These are phyloP conservation scores for Combretum micranthum DNA, from an alignment of 345 rosid genomes.

Conservation along the genomic window DNA sequence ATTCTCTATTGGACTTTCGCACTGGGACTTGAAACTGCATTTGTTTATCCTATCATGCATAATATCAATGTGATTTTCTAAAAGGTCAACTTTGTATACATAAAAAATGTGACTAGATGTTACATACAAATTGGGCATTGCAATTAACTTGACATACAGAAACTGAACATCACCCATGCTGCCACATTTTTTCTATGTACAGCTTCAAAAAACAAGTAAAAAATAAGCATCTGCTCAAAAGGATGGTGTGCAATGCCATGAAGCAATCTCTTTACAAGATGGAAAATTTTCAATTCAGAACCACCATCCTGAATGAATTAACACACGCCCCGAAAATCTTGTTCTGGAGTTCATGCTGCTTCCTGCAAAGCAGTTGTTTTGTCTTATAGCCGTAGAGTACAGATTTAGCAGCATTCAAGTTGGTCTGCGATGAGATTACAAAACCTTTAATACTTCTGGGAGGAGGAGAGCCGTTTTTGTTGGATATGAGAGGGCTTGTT, in stretches of 20 bases:
- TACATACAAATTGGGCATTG: no score
- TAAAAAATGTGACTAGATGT: no score
- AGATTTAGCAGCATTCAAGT: constrained; percentile 15
- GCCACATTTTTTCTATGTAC: constrained; percentile 1
- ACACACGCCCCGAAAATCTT: constrained; percentile 16
- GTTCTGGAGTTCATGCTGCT: constrained; percentile 22
- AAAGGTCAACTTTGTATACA: no score
- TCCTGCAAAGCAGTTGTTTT: constrained; percentile 38
- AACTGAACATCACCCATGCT: background rate
- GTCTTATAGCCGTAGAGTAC: constrained; percentile 13
- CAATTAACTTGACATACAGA: no score
- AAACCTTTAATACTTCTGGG: constrained; percentile 19
- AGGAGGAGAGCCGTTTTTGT: constrained; percentile 21
- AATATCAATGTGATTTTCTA: no score
- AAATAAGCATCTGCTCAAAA: background rate
- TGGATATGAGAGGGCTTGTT: constrained; percentile 16
- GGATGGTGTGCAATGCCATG: background rate
- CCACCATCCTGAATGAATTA: constrained; percentile 16
- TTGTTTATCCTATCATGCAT: no score
- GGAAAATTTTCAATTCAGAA: constrained; percentile 8
- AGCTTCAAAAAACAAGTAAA: background rate
- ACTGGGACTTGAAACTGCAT: no score
- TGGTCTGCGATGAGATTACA: constrained; percentile 13
- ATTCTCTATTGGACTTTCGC: no score
- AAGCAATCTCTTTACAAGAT: no score